Evolutionary conservation across 169 alveolate genomes (phyloP), one percentile per base, ranked within the genome.

Genomic region (Eimeria tenella): DNA sequence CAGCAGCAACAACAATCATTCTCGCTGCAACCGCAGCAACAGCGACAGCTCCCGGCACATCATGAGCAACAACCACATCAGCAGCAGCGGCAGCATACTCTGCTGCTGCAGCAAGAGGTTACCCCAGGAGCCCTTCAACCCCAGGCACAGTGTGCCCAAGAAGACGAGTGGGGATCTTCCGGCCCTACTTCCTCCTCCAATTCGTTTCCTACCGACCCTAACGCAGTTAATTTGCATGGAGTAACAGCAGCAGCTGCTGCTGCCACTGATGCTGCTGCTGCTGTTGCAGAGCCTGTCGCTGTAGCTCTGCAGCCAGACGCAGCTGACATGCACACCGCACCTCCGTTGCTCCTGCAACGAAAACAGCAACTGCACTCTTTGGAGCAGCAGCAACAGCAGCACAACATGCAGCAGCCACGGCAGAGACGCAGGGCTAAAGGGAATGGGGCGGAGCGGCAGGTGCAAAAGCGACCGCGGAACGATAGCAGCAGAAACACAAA

Each of bases 1-100:
- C 86, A 75, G 86, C 86, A 75, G 86, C 86, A 75, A 21, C 86
- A 75, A 15, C 86, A 75, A 65, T 62, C 9, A 62, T 62, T n/a
- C 23, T 42, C 11, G 15, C 56, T 21, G 52, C 55, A 31, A 17
- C 74, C 17, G n/a, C 74, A 15, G 21, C 74, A 31, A 42, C 82
- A 71, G 23, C 56, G 2, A 58, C 21, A 17, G 21, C 19, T 58
- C 68, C 3, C 42, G 42, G 42, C 42, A 31, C 42, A 31, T 0
- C 42, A 58, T 0, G 4, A 17, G 68, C 77, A 68, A n/a, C 77
- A 71, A 55, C 82, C 49, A 1, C 55, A n/a, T 25, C 82, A 21
- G 82, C 82, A 71, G 53, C 50, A 23, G 55, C 77, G 19, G 77
- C 77, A 71, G 82, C 82, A 10, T 11, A 15, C 23, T 25, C 82